phyloP scores from a whole-genome alignment of 352 stramenopile genomes.

The Elongisporangium undulatum region DNA sequence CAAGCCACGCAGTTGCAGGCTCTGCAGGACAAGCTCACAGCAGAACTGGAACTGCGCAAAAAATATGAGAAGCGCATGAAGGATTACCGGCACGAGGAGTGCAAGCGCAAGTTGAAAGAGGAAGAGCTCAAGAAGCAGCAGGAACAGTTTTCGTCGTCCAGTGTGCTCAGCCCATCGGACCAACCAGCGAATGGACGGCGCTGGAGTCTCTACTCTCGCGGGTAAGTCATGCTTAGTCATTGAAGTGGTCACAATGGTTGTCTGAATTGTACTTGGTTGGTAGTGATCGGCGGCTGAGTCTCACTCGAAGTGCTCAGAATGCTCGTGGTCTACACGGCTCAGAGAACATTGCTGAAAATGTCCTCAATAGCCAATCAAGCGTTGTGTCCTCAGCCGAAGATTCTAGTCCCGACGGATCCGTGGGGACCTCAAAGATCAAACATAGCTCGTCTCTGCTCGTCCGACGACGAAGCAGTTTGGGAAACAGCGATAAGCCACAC shows the following conservation, averaged over 20 bases:
- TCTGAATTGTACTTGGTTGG: background rate
- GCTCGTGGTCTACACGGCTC: background rate
- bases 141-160: conserved; percentile 28
- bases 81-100: conserved; percentile 67
- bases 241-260: background rate
- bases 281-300: background rate
- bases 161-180: conserved; percentile 25
- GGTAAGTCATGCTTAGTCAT: conserved; percentile 27
- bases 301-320: background rate
- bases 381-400: background rate
- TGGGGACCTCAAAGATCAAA: background rate
- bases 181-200: conserved; percentile 37
- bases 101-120: conserved; percentile 37
- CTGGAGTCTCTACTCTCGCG: conserved; percentile 67
- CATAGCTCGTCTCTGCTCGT: background rate
- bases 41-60: conserved; percentile 56
- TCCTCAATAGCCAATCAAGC: background rate
- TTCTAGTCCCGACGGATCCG: background rate
- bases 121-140: conserved; percentile 42
- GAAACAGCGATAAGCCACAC: background rate
- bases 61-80: conserved; percentile 77
- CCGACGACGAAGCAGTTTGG: background rate
- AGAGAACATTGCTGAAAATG: background rate
- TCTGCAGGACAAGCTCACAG: conserved; percentile 62
- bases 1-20: conserved; percentile 60